Evolutionary conservation across 495 filamentous ascomycete species (phyloP).

Genomic region (Xeromyces bisporus): DNA sequence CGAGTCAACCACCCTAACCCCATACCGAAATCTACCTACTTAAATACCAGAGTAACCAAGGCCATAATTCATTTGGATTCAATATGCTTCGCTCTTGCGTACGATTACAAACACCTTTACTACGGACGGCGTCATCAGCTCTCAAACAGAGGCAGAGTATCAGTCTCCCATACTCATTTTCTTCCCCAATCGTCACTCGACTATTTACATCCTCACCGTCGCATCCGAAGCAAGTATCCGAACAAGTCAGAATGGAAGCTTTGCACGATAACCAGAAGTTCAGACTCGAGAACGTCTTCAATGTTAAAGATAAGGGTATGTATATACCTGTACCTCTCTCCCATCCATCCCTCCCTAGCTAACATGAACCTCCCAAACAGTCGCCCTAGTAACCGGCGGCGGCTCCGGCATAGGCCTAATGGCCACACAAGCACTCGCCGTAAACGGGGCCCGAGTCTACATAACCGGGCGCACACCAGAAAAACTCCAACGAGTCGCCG

Average conservation of each 20-base stretch:
- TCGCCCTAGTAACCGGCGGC: constrained; percentile 32
- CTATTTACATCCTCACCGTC: not conserved
- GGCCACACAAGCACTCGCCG: constrained; percentile 31
- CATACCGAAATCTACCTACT: no score
- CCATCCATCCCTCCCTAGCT: not conserved
- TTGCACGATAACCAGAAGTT: constrained; percentile 4
- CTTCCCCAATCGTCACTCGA: no score
- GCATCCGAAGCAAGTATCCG: not conserved
- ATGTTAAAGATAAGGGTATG: constrained; percentile 27
- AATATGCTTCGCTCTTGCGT: no score
- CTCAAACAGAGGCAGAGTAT: no score
- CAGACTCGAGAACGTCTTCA: constrained; percentile 26
- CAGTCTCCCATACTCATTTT: no score
- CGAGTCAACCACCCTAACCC: no score
- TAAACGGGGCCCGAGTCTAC: constrained; percentile 34
- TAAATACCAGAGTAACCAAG: no score
- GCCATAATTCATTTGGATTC: no score
- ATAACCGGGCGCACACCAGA: constrained; percentile 31
- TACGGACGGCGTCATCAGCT: no score
- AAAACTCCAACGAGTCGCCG: constrained; percentile 30
- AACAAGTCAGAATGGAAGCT: not conserved
- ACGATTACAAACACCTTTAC: no score
- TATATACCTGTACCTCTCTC: not conserved
- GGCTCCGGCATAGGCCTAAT: constrained; percentile 21
- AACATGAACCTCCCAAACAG: not conserved